Base-by-base conservation (phyloP, 129 eudicot genomes). In the Ambrosia artemisiifolia region DNA sequence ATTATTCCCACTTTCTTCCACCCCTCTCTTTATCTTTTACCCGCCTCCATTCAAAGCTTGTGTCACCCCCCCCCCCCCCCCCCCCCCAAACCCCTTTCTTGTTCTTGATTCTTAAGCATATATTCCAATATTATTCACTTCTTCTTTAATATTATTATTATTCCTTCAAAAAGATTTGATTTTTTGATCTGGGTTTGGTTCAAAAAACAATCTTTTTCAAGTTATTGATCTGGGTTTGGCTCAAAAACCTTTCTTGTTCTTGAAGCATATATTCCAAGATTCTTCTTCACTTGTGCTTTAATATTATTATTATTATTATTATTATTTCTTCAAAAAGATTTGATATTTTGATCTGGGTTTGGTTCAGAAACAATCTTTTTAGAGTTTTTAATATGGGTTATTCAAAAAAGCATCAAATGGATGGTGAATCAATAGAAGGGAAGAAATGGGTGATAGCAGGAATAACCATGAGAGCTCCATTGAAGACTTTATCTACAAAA, bases 21-120 rank as follows among this genome's bases (percentile, higher is more conserved):
- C 24, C 46, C 30, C 46, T 18, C 12, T 61, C 63, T 63, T 34
- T 60, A 49, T 79, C 49, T 82, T 80, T 77, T 80, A 77, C 86
- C 86, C 86, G 82, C 85, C 76, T 71, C 55, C 74, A 80, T 53
- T 69, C 72, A 75, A 74, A 71, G 54, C 60, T 63, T 2, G 8
- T 60, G 46, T 24, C 44, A n/a, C n/a, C n/a, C n/a, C n/a, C n/a
- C n/a, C n/a, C n/a, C n/a, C n/a, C n/a, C n/a, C n/a, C n/a, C n/a
- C n/a, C n/a, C n/a, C n/a, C n/a, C n/a, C n/a, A 56, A 4, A 54
- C 34, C 34, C 66, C 67, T 36, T 74, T 69, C 53, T 44, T 72
- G 63, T 75, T 48, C 59, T 30, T 57, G 36, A 44, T 50, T 75
- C 50, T 56, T 36, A 28, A 33, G 65, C 65, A 60, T 13, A 60